Conservation (phyloP, 176 grass and related monocot species). For the Triticum monococcum region DNA sequence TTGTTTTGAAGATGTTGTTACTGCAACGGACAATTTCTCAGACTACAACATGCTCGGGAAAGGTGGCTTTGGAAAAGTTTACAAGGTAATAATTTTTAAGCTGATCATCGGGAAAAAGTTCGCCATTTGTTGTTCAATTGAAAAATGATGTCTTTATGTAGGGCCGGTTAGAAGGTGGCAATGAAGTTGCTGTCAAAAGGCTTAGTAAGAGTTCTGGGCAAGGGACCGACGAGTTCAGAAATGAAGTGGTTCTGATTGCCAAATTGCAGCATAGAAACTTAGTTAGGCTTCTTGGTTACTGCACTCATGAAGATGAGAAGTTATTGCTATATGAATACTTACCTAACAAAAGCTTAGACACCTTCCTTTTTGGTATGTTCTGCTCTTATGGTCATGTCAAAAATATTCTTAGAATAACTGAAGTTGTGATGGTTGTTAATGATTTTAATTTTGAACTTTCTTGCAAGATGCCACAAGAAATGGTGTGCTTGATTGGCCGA, state of each 20-base stretch:
- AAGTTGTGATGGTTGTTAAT: neutral
- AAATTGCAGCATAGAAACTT: conserved; percentile 54
- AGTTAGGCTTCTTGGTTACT: conserved; percentile 19
- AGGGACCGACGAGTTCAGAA: conserved; percentile 45
- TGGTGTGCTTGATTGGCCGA: conserved; percentile 28
- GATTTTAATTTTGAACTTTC: neutral
- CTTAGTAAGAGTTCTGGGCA: conserved; percentile 30
- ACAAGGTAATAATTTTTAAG: conserved; percentile 38
- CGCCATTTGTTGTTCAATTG: neutral
- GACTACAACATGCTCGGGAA: conserved; percentile 41
- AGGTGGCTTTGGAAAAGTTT: conserved; percentile 57
- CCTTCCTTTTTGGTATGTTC: conserved; percentile 42
- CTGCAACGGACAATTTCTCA: conserved; percentile 54
- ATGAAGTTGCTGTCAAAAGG: conserved; percentile 53
- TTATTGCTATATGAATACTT: conserved; percentile 3
- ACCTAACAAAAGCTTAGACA: conserved; percentile 14
- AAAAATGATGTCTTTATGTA: conserved; percentile 17
- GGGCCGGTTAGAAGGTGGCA: conserved; percentile 36
- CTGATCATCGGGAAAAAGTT: neutral
- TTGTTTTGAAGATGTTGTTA: conserved; percentile 28
- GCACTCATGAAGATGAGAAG: conserved; percentile 16
- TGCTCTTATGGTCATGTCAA: neutral
- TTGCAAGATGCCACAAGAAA: conserved; percentile 31
- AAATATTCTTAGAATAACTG: neutral
- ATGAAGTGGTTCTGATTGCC: conserved; percentile 61